Conservation (phyloP, 2,329 filamentous ascomycete species). For the Neonectria sp. region DNA sequence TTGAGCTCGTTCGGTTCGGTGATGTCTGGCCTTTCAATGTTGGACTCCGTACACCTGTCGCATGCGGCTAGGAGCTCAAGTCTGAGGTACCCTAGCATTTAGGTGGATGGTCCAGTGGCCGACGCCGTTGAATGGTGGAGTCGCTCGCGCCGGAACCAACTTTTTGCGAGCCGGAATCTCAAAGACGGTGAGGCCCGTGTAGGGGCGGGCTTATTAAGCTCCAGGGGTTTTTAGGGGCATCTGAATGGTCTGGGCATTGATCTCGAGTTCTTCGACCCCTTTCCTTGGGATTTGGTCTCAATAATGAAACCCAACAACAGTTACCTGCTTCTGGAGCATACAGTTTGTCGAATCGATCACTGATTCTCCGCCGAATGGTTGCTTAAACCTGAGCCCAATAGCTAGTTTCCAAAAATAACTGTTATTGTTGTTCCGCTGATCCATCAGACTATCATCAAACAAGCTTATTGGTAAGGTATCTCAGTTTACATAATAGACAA, state of each 20-base stretch:
- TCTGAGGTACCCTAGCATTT: slow-evolving; percentile 35
- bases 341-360: background rate
- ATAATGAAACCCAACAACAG: background rate
- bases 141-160: slow-evolving; percentile 42
- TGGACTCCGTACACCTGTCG: slow-evolving; percentile 48
- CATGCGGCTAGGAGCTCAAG: slow-evolving; percentile 47
- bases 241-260: background rate
- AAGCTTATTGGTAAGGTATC: background rate
- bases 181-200: slow-evolving; percentile 15
- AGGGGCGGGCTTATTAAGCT: background rate
- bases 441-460: background rate
- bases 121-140: slow-evolving; percentile 38
- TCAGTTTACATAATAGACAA: background rate
- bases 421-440: background rate
- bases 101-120: slow-evolving; percentile 30
- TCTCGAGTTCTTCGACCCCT: background rate
- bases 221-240: slow-evolving; percentile 14
- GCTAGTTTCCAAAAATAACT: background rate
- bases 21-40: slow-evolving; percentile 32
- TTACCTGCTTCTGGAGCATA: no score
- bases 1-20: slow-evolving; percentile 25
- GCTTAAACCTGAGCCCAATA: background rate
- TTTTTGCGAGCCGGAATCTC: slow-evolving; percentile 48
- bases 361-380: background rate
- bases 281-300: background rate